phyloP scores from a whole-genome alignment of 495 filamentous ascomycete genomes.

The Acidiella bohemica region DNA sequence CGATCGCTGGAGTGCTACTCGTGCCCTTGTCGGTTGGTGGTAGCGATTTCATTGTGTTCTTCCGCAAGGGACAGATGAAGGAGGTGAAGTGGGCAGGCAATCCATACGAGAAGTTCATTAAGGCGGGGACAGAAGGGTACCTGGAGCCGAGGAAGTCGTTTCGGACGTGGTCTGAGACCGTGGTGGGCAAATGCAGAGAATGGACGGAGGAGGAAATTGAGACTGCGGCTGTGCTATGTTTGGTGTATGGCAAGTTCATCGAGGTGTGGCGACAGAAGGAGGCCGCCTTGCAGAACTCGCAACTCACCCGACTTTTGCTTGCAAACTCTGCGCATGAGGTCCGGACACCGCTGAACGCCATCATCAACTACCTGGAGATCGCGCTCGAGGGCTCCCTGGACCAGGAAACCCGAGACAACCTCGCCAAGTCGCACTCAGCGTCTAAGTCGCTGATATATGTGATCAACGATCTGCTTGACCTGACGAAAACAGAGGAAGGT shows the following conservation, averaged over 20 bases:
- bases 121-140: conserved; percentile 52
- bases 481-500: conserved; percentile 82
- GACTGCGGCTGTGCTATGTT: conserved; percentile 74
- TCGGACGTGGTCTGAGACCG: conserved; percentile 60
- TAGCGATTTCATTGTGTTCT: conserved; percentile 82
- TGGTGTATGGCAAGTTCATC: conserved; percentile 86
- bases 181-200: conserved; percentile 61
- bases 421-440: conserved; percentile 81
- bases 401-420: conserved; percentile 71
- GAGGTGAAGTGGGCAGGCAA: conserved; percentile 92
- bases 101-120: conserved; percentile 68
- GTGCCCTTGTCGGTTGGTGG: conserved; percentile 71
- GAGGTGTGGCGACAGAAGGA: conserved; percentile 93
- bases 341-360: conserved; percentile 84
- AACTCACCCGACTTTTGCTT: conserved; percentile 65
- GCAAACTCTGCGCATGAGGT: conserved; percentile 94
- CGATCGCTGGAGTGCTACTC: conserved; percentile 69
- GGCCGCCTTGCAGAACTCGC: conserved; percentile 65
- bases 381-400: conserved; percentile 77
- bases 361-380: conserved; percentile 94
- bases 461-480: conserved; percentile 87
- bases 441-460: conserved; percentile 92
- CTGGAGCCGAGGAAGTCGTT: conserved; percentile 68
- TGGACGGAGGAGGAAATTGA: conserved; percentile 71
- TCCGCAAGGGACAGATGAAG: conserved; percentile 61